Evolutionary conservation across 2,329 filamentous ascomycete genomes (phyloP).

Genomic region (Microascus cirrosus): DNA sequence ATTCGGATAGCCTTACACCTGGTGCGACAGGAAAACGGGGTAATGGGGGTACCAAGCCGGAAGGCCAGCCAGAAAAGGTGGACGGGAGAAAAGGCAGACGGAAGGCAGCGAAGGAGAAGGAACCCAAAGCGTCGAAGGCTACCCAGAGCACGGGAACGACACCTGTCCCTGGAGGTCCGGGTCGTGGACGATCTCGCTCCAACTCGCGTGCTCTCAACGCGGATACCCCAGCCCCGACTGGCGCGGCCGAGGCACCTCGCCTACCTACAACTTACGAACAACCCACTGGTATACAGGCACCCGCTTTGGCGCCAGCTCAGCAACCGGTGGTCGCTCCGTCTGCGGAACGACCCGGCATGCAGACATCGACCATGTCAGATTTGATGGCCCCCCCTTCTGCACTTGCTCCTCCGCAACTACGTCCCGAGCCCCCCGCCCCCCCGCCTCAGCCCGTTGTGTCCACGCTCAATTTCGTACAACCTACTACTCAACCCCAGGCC

Average conservation of each 20-base stretch:
- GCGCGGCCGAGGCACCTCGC: conserved; percentile 26
- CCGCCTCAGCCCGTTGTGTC: conserved; percentile 34
- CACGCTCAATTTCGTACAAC: conserved; percentile 35
- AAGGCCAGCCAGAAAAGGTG: conserved; percentile 31
- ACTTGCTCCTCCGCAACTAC: conserved; percentile 30
- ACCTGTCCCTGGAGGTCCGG: conserved; percentile 21
- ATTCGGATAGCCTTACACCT: conserved; percentile 49
- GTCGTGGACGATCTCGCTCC: conserved; percentile 41
- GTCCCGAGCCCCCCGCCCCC: conserved; percentile 37
- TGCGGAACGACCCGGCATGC: conserved; percentile 21
- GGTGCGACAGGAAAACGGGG: conserved; percentile 39
- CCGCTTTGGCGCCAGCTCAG: conserved; percentile 16
- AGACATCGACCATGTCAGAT: conserved; percentile 32
- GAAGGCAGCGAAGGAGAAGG: conserved; percentile 26
- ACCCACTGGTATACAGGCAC: conserved; percentile 28
- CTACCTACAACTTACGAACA: conserved; percentile 32
- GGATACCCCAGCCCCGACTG: conserved; percentile 25
- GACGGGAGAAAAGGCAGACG: conserved; percentile 23
- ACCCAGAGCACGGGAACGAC: conserved; percentile 36
- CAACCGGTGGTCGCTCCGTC: conserved; percentile 11
- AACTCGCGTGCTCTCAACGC: conserved; percentile 36
- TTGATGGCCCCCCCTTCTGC: conserved; percentile 35
- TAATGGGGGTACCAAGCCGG: conserved; percentile 32
- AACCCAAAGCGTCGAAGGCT: conserved; percentile 27
- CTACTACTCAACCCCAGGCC: conserved; percentile 21